Base-by-base conservation (phyloP, 1,284 basidiomycete genomes). In the Ceratobasidium theobromae region DNA sequence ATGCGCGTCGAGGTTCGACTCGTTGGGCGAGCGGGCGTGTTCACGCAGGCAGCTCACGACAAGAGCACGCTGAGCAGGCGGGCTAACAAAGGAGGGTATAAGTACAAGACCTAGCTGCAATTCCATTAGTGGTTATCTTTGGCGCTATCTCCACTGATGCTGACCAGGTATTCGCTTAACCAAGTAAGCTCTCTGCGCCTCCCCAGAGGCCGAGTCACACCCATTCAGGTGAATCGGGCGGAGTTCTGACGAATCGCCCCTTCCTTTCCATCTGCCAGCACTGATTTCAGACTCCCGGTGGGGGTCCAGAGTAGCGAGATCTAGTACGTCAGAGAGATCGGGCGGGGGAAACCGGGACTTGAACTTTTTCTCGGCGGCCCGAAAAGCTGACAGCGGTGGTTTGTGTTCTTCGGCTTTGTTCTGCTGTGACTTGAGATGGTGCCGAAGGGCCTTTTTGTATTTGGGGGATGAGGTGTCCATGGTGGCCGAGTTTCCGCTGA, bases 1-100 rank as follows among this genome's bases (percentile, higher is more conserved):
- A 76, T 96, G 94, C 0, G 86, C 84, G 66, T 93, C 89, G 25
- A 96, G 85, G 70, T 93, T 95, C 0, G 91, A 93, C 57, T 90
- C 86, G 74, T 95, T 96, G 0, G 93, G 91, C 25, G 81, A 75
- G 3, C 81, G 79, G 0, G 93, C 89, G 71, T 95, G 92, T 32
- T 87, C 82, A 23, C 79, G 74, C 4, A 97, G 82, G 32, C 90
- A 83, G 82, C 89, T 87, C 65, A 76, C 77, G 16, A 91, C 80
- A 2, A 96, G 81, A 1, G 79, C 73, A 25, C 84, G 80, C 73
- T 97, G 94, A 28, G 84, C 79, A 12, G 77, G 71, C 0, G 77
- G 76, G 3, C 83, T 77, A 14, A 95, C 72, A 73, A 88, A 93
- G 0, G 80, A 79, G 5, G 93, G 93, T 3, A 96, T 77, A 18